Base-by-base conservation (phyloP, 176 grass and related monocot species). In the Rhynchospora pubera region DNA sequence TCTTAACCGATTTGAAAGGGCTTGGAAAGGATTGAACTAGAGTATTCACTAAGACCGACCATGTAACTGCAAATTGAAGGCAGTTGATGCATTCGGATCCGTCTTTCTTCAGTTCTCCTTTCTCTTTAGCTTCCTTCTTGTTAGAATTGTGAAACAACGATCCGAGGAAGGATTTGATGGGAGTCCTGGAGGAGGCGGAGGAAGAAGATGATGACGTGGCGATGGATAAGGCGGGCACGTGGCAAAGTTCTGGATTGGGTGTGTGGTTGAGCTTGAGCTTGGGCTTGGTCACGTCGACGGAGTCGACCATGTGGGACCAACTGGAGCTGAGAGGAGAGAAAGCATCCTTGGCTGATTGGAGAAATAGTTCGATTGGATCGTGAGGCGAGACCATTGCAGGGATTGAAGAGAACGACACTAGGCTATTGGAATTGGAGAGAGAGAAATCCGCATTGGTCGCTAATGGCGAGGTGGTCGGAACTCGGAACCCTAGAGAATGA, bases 1-100 rank as follows among this genome's bases (percentile, higher is more conserved):
- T 88, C 26, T 84, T 87, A 68, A 92, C 77, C 5, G 95, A 93
- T 46, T 79, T 87, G 68, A 94, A 81, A 28, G 95, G 89, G 24
- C 62, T 91, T 58, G 93, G 95, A 73, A 97, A 63, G 5, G 77
- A 68, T 73, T 90, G 85, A 13, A 81, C 32, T 26, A 98, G 86
- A 80, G 63, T 82, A 66, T 90, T 43, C 68, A 98, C 58, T 71
- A 91, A 65, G 59, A 87, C 14, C 10, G 88, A 87, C 85, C 88
- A 90, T 23, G 83, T 79, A 62, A 81, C 73, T 39, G 76, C 80
- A 77, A 91, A 97, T 7, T 84, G 84, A 60, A 92, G 81, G 87
- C 92, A 91, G 65, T 93, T 90, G 14, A 69, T 23, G 82, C 88
- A 89, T 82, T 39, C 79, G 7, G 88, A 86, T 44, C 79, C 87